These are phyloP conservation scores for Sphaerostilbella broomeana DNA, from an alignment of 2,329 filamentous ascomycete genomes.

Conservation along the genomic window DNA sequence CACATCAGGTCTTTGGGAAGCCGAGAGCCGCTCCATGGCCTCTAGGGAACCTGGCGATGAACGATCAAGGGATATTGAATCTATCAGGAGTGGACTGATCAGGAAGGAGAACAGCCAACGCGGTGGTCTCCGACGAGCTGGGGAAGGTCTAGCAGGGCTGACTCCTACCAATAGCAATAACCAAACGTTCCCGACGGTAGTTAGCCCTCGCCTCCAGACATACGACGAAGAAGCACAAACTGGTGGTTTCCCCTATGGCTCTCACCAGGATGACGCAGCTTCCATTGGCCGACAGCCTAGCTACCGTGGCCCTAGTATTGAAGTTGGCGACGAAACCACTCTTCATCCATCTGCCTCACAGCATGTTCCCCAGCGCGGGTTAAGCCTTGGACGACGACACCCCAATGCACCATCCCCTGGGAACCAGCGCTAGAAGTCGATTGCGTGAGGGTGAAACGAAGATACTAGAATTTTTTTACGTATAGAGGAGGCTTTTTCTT, in stretches of 20 bases:
- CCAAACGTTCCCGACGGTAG: constrained; percentile 21
- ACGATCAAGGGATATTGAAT: constrained; percentile 33
- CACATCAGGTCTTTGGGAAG: constrained; percentile 21
- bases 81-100: no score
- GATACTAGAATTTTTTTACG: no score
- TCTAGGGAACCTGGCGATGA: constrained; percentile 28
- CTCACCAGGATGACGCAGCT: constrained; percentile 18
- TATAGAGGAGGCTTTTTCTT: no score
- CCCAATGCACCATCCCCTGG: constrained; percentile 17
- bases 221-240: constrained; percentile 41
- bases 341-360: constrained; percentile 14
- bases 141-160: constrained; percentile 36
- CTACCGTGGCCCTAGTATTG: constrained; percentile 8
- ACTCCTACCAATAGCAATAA: constrained; percentile 22
- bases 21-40: constrained; percentile 13
- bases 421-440: constrained; percentile 18
- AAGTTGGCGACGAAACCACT: constrained; percentile 15
- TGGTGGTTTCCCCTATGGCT: constrained; percentile 26
- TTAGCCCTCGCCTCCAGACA: constrained; percentile 26
- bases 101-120: constrained; percentile 41
- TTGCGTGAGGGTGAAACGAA: constrained; percentile 15
- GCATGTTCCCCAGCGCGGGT: constrained; percentile 11
- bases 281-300: constrained; percentile 3
- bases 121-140: constrained; percentile 44
- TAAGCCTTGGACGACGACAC: constrained; percentile 12